Conservation (phyloP, 345 rosid species). For the Rhodamnia rubescens region DNA sequence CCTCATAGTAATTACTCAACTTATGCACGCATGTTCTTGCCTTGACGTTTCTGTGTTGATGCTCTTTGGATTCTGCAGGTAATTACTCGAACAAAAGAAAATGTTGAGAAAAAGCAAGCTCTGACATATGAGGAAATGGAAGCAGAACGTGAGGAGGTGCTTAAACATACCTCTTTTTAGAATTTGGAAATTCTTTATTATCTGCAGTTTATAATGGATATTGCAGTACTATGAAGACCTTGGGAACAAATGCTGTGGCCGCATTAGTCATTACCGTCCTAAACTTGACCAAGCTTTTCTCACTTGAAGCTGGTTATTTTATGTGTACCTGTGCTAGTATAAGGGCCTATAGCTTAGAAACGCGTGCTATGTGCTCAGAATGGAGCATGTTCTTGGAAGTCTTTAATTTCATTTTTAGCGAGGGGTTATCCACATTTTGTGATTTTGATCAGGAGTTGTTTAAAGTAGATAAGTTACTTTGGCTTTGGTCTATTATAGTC, state of each 20-base stretch:
- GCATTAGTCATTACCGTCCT: not conserved
- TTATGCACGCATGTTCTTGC: not conserved
- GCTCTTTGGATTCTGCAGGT: slow-evolving; percentile 24
- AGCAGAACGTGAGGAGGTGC: slow-evolving; percentile 86
- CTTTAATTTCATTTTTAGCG: not conserved
- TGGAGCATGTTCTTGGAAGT: not conserved
- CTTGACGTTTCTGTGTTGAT: not conserved
- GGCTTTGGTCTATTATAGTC: not conserved
- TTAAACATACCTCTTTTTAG: not conserved
- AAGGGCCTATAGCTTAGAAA: not conserved
- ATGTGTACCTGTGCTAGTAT: not conserved
- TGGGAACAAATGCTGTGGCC: not conserved
- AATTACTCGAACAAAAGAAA: slow-evolving; percentile 63
- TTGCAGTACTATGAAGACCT: not conserved
- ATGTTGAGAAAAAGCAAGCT: slow-evolving; percentile 91
- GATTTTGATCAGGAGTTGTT: not conserved
- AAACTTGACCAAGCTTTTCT: not conserved
- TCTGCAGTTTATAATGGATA: not conserved
- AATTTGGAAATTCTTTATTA: not conserved
- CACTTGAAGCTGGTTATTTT: not conserved
- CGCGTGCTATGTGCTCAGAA: not conserved
- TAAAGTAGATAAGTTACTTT: not conserved
- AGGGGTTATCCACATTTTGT: not conserved
- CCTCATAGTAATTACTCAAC: not conserved
- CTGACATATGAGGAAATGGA: slow-evolving; percentile 94